phyloP scores from a whole-genome alignment of 768 basidiomycete genomes.

The Termitomyces sp. region DNA sequence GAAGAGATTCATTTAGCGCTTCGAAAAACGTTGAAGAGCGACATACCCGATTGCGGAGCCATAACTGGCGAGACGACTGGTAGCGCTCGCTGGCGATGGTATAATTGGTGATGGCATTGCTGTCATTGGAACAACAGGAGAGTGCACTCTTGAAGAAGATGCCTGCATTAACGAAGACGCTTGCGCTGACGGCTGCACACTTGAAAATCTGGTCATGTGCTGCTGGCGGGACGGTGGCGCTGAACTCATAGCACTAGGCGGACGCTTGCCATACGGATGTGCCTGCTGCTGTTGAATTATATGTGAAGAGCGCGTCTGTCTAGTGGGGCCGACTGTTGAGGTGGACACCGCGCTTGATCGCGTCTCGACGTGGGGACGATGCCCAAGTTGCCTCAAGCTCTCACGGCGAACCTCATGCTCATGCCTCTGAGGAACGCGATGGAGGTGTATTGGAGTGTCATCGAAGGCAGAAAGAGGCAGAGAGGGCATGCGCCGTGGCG shows the following conservation, averaged over 20 bases:
- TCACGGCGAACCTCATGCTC: constrained; percentile 24
- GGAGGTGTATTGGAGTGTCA: constrained; percentile 27
- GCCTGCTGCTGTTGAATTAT: constrained; percentile 10
- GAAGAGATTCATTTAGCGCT: constrained; percentile 1
- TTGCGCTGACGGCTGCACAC: constrained; percentile 16
- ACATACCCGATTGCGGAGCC: constrained; percentile 21
- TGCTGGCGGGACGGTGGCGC: constrained; percentile 12
- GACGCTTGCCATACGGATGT: constrained; percentile 13
- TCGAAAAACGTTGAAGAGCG: not conserved
- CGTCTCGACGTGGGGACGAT: constrained; percentile 20
- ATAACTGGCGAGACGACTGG: constrained; percentile 19
- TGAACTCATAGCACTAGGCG: constrained; percentile 15
- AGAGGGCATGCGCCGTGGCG: constrained; percentile 24
- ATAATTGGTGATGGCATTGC: constrained; percentile 21
- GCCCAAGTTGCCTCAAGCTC: constrained; percentile 20
- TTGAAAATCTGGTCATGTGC: constrained; percentile 22
- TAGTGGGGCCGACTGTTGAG: constrained; percentile 11
- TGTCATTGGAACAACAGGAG: constrained; percentile 12
- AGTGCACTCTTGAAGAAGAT: constrained; percentile 19
- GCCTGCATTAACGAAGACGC: constrained; percentile 20
- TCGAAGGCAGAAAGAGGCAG: constrained; percentile 24
- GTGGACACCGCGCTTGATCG: constrained; percentile 10
- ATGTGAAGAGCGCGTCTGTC: constrained; percentile 10
- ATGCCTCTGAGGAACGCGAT: constrained; percentile 21
- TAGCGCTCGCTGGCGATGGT: constrained; percentile 17